These are phyloP conservation scores for Fusarium proliferatum DNA, from an alignment of 2,329 filamentous ascomycete genomes.

Conservation along the genomic window DNA sequence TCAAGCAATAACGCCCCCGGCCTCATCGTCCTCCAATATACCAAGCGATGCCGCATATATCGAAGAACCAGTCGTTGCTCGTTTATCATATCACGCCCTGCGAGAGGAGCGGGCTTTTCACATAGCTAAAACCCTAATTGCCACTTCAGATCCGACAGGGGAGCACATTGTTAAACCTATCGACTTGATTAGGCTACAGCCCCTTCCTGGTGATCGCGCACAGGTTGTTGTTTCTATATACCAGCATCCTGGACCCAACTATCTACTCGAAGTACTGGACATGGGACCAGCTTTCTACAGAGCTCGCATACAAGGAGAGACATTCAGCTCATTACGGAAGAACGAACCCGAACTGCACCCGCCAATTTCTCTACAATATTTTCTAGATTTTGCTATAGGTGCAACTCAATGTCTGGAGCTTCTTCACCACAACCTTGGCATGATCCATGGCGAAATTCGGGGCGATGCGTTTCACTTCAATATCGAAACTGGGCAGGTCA, in stretches of 20 bases:
- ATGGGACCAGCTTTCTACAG: slow-evolving; percentile 81
- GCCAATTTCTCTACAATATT: slow-evolving; percentile 77
- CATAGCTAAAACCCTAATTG: slow-evolving; percentile 78
- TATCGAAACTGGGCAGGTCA: slow-evolving; percentile 74
- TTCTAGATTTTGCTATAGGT: slow-evolving; percentile 92
- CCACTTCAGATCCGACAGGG: slow-evolving; percentile 76
- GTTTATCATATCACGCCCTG: slow-evolving; percentile 83
- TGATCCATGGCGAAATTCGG: slow-evolving; percentile 90
- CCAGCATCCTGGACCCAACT: slow-evolving; percentile 80
- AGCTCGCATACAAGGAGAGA: slow-evolving; percentile 63
- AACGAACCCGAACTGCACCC: slow-evolving; percentile 62
- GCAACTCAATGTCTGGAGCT: slow-evolving; percentile 88
- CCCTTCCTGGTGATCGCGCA: slow-evolving; percentile 74
- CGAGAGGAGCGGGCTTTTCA: slow-evolving; percentile 90
- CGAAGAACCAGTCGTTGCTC: slow-evolving; percentile 78
- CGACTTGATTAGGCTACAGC: slow-evolving; percentile 78
- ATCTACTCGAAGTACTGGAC: slow-evolving; percentile 75
- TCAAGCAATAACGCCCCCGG: slow-evolving; percentile 50
- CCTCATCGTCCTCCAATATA: slow-evolving; percentile 48
- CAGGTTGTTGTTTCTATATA: slow-evolving; percentile 85
- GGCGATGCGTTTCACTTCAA: slow-evolving; percentile 93
- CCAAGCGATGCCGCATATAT: slow-evolving; percentile 63
- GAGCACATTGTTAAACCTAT: slow-evolving; percentile 84
- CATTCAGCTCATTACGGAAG: slow-evolving; percentile 58
- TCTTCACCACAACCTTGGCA: slow-evolving; percentile 87